Percentiles rank a stretch among this genome's conserved stretches.
Conservation (phyloP, 2,329 filamentous ascomycete genomes). For the Ascochyta viciae-villosae region DNA sequence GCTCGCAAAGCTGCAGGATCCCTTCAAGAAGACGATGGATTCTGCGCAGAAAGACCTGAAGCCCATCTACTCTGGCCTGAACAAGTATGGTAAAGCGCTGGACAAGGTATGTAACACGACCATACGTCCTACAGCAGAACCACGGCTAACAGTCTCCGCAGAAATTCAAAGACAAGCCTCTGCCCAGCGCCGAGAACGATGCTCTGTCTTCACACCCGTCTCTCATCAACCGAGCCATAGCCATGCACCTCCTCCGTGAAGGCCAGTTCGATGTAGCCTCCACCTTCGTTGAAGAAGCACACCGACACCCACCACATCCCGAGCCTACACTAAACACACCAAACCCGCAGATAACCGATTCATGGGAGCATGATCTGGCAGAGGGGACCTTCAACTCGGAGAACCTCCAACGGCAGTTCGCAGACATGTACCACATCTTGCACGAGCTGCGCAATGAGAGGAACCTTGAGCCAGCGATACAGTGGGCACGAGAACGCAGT, state of each 20-base stretch:
- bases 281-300: conserved; percentile 80
- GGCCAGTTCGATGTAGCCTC: conserved; percentile 89
- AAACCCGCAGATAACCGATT: conserved; percentile 41
- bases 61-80: conserved; percentile 81
- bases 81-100: conserved; percentile 82
- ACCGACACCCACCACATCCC: conserved; percentile 53
- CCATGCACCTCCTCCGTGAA: conserved; percentile 94
- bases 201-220: conserved; percentile 76
- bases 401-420: conserved; percentile 80
- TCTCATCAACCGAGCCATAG: conserved; percentile 90
- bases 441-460: conserved; percentile 73
- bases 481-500: conserved; percentile 80
- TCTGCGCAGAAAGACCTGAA: conserved; percentile 81
- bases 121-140: not conserved
- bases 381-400: conserved; percentile 67
- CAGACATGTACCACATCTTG: conserved; percentile 89
- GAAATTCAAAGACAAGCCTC: conserved; percentile 68
- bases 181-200: conserved; percentile 80
- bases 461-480: conserved; percentile 83
- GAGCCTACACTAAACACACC: conserved; percentile 47
- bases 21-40: conserved; percentile 81
- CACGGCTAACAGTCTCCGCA: conserved; percentile 35
- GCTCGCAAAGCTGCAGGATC: conserved; percentile 84
- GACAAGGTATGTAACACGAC: conserved; percentile 69
- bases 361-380: conserved; percentile 55